Evolutionary conservation across 2,329 filamentous ascomycete species (phyloP), one percentile per base, ranked within the genome.

Genomic region (Dothideomycetes sp.): DNA sequence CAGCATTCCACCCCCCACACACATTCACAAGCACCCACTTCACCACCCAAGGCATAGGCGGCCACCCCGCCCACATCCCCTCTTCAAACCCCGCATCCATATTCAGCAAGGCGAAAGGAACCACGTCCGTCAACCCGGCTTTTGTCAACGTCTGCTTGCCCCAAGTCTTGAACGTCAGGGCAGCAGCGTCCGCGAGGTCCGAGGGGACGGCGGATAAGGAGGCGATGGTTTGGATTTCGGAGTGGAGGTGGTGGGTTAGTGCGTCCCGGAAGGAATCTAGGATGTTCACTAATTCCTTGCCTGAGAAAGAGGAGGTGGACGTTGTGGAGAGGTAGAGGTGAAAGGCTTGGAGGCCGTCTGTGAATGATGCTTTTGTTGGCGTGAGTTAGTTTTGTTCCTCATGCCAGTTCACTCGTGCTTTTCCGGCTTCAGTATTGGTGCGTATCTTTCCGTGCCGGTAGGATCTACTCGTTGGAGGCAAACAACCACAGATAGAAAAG

Each of bases 141-240:
- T 40, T 40, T 11, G 38, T 40, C n/a, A 40, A 22, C 29, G 38
- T 40, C 27, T 40, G 30, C 18, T 32, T 40, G 7, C 38, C 33
- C 38, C 38, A 40, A 7, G 38, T 33, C 10, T 36, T 40, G 33
- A 40, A 40, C 1, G 12, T 36, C n/a, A 18, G 15, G n/a, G 38
- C 32, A 3, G 38, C 38, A 10, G 18, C n/a, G n/a, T n/a, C n/a
- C n/a, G n/a, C n/a, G n/a, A n/a, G n/a, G n/a, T n/a, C n/a, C n/a
- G n/a, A n/a, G n/a, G n/a, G n/a, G n/a, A n/a, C n/a, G n/a, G n/a
- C n/a, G n/a, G 33, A 32, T 5, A 40, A 40, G 9, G 33, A 31
- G 3, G 33, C 32, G 2, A 40, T 40, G 0, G 38, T 40, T 16
- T 14, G 15, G 5, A 40, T 36, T 5, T 40, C 38, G 11, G 24